These are phyloP conservation scores for Sanghuangporus baumii DNA, from an alignment of 1,284 basidiomycete genomes.

Conservation along the genomic window DNA sequence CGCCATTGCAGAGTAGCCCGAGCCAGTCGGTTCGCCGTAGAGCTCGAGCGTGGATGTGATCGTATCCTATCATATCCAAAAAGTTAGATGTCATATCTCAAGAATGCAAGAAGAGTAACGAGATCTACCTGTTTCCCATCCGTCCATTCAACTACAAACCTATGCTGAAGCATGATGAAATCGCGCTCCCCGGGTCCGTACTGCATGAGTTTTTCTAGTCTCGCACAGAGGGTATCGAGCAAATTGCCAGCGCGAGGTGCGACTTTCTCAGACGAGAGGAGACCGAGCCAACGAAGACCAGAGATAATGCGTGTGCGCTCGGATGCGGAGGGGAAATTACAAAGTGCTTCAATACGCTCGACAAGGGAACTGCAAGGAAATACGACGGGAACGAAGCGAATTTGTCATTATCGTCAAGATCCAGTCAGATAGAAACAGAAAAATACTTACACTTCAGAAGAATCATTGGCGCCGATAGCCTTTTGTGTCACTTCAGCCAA, in stretches of 20 bases:
- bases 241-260: slow-evolving; percentile 71
- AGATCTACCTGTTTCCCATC: slow-evolving; percentile 65
- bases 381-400: background rate
- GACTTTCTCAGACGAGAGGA: slow-evolving; percentile 75
- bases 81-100: background rate
- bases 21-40: slow-evolving; percentile 66
- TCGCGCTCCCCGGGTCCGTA: slow-evolving; percentile 92
- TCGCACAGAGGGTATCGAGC: slow-evolving; percentile 92
- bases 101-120: background rate
- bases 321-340: slow-evolving; percentile 64
- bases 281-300: slow-evolving; percentile 90
- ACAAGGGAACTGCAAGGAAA: slow-evolving; percentile 47
- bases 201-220: slow-evolving; percentile 87
- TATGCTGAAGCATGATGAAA: slow-evolving; percentile 97
- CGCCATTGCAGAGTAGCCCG: slow-evolving; percentile 93
- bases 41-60: slow-evolving; percentile 90
- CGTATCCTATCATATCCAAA: slow-evolving; percentile 54
- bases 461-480: slow-evolving; percentile 67
- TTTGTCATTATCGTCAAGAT: background rate
- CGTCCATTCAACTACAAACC: slow-evolving; percentile 84
- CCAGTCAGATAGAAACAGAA: background rate
- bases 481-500: slow-evolving; percentile 84
- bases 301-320: slow-evolving; percentile 77
- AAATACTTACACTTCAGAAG: slow-evolving; percentile 58
- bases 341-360: slow-evolving; percentile 63